phyloP scores from a whole-genome alignment of 202 grass and related monocot genomes.

The Cymbopogon flexuosus region DNA sequence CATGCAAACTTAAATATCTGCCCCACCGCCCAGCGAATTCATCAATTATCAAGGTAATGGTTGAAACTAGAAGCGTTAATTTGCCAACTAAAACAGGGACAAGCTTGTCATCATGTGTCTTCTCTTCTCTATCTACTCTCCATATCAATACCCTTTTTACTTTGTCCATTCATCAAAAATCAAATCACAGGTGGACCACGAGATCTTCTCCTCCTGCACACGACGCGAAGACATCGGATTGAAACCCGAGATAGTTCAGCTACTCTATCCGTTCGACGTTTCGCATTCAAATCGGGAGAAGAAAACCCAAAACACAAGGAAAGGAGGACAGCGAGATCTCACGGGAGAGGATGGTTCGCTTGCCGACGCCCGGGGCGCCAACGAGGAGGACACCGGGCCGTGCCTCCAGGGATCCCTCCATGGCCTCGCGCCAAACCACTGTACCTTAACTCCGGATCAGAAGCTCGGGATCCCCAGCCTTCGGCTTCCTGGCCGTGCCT shows the following conservation, averaged over 20 bases:
- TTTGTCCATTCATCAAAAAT: not conserved
- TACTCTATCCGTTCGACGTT: not conserved
- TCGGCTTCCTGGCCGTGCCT: not conserved
- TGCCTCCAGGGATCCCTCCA: constrained; percentile 66
- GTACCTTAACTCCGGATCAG: constrained; percentile 29
- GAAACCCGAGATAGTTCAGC: not conserved
- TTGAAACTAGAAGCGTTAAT: not conserved
- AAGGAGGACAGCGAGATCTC: constrained; percentile 26
- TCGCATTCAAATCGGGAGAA: constrained; percentile 7
- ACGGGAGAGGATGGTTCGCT: constrained; percentile 83
- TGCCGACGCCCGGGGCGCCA: constrained; percentile 71
- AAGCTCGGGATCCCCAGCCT: not conserved
- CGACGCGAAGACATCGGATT: not conserved
- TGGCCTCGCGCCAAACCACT: constrained; percentile 33
- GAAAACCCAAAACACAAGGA: not conserved
- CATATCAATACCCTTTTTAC: not conserved
- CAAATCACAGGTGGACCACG: not conserved
- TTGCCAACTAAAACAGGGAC: not conserved
- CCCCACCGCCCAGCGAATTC: constrained; percentile 1
- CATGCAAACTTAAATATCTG: not conserved
- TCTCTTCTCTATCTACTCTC: not conserved
- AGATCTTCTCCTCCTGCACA: not conserved
- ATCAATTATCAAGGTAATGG: not conserved
- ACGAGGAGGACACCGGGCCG: constrained; percentile 69
- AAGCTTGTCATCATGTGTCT: not conserved